Conservation (phyloP, 345 rosid species). For the Salix purpurea region DNA sequence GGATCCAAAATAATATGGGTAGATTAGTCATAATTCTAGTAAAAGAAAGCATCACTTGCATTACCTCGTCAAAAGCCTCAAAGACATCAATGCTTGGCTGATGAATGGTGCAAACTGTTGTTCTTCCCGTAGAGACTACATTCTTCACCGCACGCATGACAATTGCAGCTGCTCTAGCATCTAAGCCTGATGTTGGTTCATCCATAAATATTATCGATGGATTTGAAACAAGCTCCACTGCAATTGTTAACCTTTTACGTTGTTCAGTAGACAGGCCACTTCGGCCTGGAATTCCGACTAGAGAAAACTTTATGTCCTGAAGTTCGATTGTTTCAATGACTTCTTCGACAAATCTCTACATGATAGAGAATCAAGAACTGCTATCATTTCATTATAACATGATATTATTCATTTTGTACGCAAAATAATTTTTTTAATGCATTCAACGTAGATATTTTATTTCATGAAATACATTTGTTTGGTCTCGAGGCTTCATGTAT, state of each 20-base stretch:
- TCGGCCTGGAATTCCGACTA: conserved; percentile 58
- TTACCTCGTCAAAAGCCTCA: background rate
- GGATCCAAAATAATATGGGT: too few relatives aligned
- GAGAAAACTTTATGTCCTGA: conserved; percentile 50
- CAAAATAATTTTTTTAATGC: too few relatives aligned
- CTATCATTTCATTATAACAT: too few relatives aligned
- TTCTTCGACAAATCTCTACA: conserved; percentile 60
- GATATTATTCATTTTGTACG: too few relatives aligned
- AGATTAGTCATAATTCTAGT: too few relatives aligned
- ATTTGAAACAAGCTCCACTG: conserved; percentile 52
- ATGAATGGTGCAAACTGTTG: background rate
- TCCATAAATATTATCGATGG: conserved; percentile 54
- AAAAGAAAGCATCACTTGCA: too few relatives aligned
- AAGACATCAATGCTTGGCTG: background rate
- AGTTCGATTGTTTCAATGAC: conserved; percentile 72
- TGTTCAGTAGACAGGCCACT: conserved; percentile 73
- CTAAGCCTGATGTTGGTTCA: conserved; percentile 48
- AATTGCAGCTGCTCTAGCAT: conserved; percentile 54
- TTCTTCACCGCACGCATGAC: conserved; percentile 50
- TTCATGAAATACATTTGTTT: too few relatives aligned
- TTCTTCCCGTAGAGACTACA: background rate
- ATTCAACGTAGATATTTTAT: too few relatives aligned
- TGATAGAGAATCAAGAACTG: too few relatives aligned
- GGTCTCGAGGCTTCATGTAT: too few relatives aligned
- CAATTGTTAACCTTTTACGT: conserved; percentile 59